Conservation (phyloP, 2,329 filamentous ascomycete genomes). For the Beauveria brongniartii region DNA sequence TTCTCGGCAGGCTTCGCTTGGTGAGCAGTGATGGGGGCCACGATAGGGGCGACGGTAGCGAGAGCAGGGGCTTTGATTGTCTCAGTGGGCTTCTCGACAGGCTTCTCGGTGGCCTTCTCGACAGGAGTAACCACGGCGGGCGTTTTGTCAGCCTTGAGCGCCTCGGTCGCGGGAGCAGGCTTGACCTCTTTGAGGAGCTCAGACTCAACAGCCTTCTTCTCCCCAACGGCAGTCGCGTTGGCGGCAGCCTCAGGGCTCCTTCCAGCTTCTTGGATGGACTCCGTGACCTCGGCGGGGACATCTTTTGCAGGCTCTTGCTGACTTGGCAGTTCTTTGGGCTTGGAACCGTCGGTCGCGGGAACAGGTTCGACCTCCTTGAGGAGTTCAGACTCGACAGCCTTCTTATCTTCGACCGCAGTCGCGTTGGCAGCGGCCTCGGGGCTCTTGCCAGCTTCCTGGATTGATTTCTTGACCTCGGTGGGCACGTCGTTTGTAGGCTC, state of each 20-base stretch:
- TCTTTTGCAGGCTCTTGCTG: constrained; percentile 37
- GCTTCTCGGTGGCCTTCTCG: background rate
- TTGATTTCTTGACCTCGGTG: constrained; percentile 48
- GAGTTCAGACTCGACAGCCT: constrained; percentile 64
- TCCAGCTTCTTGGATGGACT: constrained; percentile 50
- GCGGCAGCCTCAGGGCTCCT: constrained; percentile 62
- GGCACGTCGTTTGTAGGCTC: constrained; percentile 37
- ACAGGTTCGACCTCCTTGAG: constrained; percentile 51
- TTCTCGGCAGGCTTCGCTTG: background rate
- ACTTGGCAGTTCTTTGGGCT: constrained; percentile 13
- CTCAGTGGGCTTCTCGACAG: constrained; percentile 5
- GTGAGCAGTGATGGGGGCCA: constrained; percentile 13
- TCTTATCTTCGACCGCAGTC: constrained; percentile 66
- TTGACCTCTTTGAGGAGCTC: constrained; percentile 63
- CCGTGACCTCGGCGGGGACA: constrained; percentile 48
- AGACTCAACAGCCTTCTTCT: constrained; percentile 67
- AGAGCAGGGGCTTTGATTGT: constrained; percentile 13
- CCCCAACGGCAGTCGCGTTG: constrained; percentile 58
- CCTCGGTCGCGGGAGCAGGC: constrained; percentile 25
- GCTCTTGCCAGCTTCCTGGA: constrained; percentile 46
- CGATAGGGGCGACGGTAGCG: constrained; percentile 14
- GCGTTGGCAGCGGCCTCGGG: constrained; percentile 67
- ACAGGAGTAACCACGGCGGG: constrained; percentile 12
- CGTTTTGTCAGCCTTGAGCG: constrained; percentile 11
- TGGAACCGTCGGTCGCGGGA: constrained; percentile 20